phyloP scores from a whole-genome alignment of 495 filamentous ascomycete genomes.

The Pyrenula massariospora region DNA sequence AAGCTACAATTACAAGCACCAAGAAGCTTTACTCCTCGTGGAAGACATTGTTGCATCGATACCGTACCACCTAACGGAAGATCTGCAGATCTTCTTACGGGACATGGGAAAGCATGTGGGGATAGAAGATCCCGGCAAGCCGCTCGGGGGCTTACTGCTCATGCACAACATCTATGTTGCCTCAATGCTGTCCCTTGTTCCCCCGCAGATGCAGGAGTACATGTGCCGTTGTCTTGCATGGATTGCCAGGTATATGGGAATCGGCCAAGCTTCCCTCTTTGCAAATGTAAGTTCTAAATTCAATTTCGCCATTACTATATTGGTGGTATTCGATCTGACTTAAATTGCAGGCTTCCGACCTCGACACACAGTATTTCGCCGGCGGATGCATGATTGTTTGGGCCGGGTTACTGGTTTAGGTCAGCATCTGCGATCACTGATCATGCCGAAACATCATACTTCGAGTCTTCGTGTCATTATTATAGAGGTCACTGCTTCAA shows the following conservation, averaged over 20 bases:
- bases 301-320: background rate
- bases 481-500: no score
- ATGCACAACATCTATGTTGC: constrained; percentile 19
- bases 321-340: background rate
- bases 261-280: constrained; percentile 18
- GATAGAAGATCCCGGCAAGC: constrained; percentile 12
- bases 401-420: constrained; percentile 7
- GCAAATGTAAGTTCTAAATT: constrained; percentile 4
- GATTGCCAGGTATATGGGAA: constrained; percentile 20
- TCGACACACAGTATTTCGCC: constrained; percentile 7
- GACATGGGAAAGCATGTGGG: background rate
- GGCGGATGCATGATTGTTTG: constrained; percentile 13
- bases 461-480: no score
- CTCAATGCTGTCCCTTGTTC: constrained; percentile 14
- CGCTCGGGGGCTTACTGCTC: constrained; percentile 17
- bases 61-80: constrained; percentile 18
- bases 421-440: no score
- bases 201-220: constrained; percentile 11
- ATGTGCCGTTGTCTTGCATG: constrained; percentile 13
- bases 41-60: constrained; percentile 19
- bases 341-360: constrained; percentile 1
- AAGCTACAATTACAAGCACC: constrained; percentile 1
- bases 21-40: constrained; percentile 3
- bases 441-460: no score
- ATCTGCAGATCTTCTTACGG: constrained; percentile 15